These are phyloP conservation scores for Backusella morwellensis DNA, from an alignment of 192 early-diverging fungal species.

Conservation along the genomic window DNA sequence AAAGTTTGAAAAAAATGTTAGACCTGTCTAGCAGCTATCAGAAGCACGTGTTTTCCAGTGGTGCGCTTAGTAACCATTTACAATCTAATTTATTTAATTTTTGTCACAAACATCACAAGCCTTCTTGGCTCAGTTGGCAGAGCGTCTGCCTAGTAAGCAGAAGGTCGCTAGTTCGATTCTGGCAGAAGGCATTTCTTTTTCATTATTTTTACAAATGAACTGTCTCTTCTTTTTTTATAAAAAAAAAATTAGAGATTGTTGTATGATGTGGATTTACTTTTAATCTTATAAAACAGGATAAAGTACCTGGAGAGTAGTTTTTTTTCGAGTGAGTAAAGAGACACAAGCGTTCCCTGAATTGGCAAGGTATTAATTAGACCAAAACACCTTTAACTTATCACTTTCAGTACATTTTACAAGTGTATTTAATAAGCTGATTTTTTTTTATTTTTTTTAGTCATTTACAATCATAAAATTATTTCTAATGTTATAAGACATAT, in stretches of 20 bases:
- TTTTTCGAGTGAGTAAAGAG: too few relatives aligned
- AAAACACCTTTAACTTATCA: neutral
- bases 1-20: too few relatives aligned
- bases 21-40: too few relatives aligned
- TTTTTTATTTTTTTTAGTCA: too few relatives aligned
- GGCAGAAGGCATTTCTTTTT: constrained; percentile 29
- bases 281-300: too few relatives aligned
- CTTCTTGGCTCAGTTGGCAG: constrained; percentile 42
- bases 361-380: neutral
- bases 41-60: too few relatives aligned
- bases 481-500: too few relatives aligned
- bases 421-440: too few relatives aligned
- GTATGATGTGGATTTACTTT: too few relatives aligned
- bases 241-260: neutral
- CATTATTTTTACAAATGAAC: too few relatives aligned
- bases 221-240: neutral
- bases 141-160: constrained; percentile 42
- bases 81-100: neutral
- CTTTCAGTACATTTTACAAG: neutral
- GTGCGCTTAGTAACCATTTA: too few relatives aligned
- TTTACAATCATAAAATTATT: neutral
- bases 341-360: neutral
- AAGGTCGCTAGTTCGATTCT: constrained; percentile 40
- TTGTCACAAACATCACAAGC: neutral
- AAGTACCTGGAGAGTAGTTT: too few relatives aligned